Evolutionary conservation across 2,329 filamentous ascomycete genomes (phyloP).

Genomic region (Monosporascus sp.): DNA sequence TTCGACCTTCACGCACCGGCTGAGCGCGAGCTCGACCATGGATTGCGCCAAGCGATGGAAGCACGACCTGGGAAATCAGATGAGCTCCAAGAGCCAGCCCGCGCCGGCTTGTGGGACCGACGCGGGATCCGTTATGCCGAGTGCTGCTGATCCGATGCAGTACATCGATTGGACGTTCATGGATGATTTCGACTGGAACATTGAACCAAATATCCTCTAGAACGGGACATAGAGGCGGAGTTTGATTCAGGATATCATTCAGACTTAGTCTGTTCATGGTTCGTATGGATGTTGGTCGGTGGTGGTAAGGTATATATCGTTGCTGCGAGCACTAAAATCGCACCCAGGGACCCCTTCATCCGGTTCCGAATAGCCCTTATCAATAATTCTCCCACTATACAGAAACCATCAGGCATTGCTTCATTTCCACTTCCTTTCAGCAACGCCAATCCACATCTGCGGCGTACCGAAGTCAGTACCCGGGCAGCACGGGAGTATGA

Average conservation of each 20-base stretch:
- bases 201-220: slow-evolving; percentile 15
- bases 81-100: slow-evolving; percentile 2
- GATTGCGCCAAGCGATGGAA: slow-evolving; percentile 47
- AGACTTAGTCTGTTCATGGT: no score
- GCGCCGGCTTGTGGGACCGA: neutral
- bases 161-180: slow-evolving; percentile 29
- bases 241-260: no score
- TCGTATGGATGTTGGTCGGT: no score
- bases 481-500: neutral
- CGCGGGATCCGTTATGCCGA: slow-evolving; percentile 9
- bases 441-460: slow-evolving; percentile 20
- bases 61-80: slow-evolving; percentile 14
- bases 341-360: no score
- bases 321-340: no score
- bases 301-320: no score
- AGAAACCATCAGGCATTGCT: neutral
- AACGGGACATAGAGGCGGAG: neutral
- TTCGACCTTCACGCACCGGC: slow-evolving; percentile 38
- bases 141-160: slow-evolving; percentile 12
- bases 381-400: neutral
- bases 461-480: neutral
- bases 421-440: slow-evolving; percentile 17
- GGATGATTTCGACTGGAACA: slow-evolving; percentile 29
- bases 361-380: no score
- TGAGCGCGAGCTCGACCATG: slow-evolving; percentile 45